phyloP scores from a whole-genome alignment of 2,329 filamentous ascomycete genomes.

The Paramyrothecium roridum region DNA sequence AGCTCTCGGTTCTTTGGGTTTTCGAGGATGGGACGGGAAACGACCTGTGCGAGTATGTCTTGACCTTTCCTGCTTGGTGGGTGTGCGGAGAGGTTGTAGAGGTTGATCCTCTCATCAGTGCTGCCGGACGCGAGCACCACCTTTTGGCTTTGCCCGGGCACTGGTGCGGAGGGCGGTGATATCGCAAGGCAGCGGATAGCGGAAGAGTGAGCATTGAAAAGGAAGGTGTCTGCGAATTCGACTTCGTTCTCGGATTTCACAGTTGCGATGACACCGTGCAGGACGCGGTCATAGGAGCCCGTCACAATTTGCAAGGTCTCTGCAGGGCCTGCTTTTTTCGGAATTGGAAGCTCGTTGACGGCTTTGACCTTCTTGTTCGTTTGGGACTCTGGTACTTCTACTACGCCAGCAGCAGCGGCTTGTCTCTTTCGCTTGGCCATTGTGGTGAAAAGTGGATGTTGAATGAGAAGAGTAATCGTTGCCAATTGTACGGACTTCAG shows the following conservation, averaged over 20 bases:
- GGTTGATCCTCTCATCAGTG: constrained; percentile 91
- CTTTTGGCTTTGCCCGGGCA: constrained; percentile 67
- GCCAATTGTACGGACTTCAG: constrained; percentile 5
- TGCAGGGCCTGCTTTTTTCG: constrained; percentile 16
- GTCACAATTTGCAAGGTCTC: constrained; percentile 83
- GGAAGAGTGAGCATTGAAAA: constrained; percentile 91
- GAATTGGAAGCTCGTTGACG: constrained; percentile 12
- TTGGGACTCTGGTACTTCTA: constrained; percentile 19
- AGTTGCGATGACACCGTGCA: constrained; percentile 85
- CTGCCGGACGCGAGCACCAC: constrained; percentile 86
- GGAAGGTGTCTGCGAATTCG: constrained; percentile 85
- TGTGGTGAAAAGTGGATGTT: constrained; percentile 7
- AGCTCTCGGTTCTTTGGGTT: constrained; percentile 86
- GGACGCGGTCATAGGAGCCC: constrained; percentile 88
- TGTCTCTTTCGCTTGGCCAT: constrained; percentile 52
- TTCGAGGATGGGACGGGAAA: constrained; percentile 72
- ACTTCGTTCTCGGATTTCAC: constrained; percentile 45
- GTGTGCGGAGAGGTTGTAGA: constrained; percentile 81
- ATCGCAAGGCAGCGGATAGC: constrained; percentile 86
- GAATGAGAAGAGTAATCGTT: constrained; percentile 5
- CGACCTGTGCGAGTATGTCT: constrained; percentile 63
- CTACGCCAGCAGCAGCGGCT: constrained; percentile 18
- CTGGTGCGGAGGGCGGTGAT: constrained; percentile 67
- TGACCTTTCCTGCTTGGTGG: constrained; percentile 55
- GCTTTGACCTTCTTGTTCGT: constrained; percentile 28